Evolutionary conservation across 257 asterid genomes (phyloP).

Genomic region (Lycium barbarum): DNA sequence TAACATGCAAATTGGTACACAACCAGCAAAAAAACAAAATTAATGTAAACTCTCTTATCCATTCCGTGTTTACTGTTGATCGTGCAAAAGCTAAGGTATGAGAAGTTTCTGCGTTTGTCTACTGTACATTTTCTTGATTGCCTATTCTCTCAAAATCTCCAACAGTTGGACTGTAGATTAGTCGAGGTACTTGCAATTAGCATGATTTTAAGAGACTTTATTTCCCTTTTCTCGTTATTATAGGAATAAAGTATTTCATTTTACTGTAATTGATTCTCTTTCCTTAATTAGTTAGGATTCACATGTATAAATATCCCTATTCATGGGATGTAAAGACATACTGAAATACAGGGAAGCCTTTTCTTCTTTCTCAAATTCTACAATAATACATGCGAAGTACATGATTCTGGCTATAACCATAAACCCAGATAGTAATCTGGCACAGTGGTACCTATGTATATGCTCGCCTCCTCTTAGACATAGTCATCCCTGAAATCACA

Average conservation of each 20-base stretch:
- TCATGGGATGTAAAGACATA: background rate
- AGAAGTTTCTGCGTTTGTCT: background rate
- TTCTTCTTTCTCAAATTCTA: background rate
- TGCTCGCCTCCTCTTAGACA: background rate
- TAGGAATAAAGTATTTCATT: background rate
- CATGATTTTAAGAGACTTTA: background rate
- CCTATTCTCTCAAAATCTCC: background rate
- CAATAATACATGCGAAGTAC: background rate
- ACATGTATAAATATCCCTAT: background rate
- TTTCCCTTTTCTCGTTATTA: background rate
- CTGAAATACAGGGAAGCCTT: conserved; percentile 2
- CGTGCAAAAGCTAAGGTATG: background rate
- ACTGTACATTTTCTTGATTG: background rate
- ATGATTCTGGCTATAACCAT: background rate
- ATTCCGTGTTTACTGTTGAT: conserved; percentile 15
- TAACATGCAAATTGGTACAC: background rate
- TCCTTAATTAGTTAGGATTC: background rate
- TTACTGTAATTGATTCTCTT: background rate
- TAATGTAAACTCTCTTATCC: background rate
- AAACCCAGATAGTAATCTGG: background rate
- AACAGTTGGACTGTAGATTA: background rate
- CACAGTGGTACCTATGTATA: background rate
- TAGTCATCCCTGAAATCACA: background rate
- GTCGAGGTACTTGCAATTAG: background rate
- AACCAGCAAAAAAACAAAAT: background rate